A percentile compares a stretch with the other conserved stretches of the same genome.
These are phyloP conservation scores for Venturia pyrina DNA, from an alignment of 2,329 filamentous ascomycete species.

Conservation along the genomic window DNA sequence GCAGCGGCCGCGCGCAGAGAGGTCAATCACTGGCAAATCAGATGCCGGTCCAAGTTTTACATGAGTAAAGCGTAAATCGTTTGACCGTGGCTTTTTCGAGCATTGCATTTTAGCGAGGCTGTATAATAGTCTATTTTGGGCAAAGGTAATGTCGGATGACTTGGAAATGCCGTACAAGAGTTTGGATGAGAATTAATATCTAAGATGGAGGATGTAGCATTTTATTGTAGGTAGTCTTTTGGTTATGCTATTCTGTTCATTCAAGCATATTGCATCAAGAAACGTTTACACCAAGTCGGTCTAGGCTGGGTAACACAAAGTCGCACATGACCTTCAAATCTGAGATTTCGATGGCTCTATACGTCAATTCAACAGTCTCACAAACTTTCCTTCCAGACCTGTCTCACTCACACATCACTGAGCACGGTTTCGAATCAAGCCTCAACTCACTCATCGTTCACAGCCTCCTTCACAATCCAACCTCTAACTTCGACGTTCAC, in stretches of 20 bases:
- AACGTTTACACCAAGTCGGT: background rate
- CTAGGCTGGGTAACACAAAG: background rate
- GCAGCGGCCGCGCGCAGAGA: slow-evolving; percentile 5
- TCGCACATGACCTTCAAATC: background rate
- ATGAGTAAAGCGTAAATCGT: background rate
- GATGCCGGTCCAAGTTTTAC: background rate
- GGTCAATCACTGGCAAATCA: slow-evolving; percentile 1
- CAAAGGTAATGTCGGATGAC: background rate
- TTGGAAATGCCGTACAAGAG: background rate
- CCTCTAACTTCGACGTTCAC: background rate
- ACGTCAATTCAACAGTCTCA: background rate
- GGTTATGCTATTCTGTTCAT: background rate
- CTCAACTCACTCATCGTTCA: background rate
- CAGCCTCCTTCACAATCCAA: background rate
- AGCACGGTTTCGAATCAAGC: background rate
- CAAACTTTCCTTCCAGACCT: background rate
- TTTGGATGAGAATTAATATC: background rate
- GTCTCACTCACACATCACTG: background rate
- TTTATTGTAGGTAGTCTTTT: background rate
- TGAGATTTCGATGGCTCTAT: background rate
- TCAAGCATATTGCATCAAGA: background rate
- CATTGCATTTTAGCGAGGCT: background rate
- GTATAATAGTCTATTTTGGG: background rate
- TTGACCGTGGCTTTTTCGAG: background rate
- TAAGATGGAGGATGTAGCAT: background rate